Evolutionary conservation across 1,284 basidiomycete species (phyloP).

Genomic region (Pyrrhoderma lamaoense): DNA sequence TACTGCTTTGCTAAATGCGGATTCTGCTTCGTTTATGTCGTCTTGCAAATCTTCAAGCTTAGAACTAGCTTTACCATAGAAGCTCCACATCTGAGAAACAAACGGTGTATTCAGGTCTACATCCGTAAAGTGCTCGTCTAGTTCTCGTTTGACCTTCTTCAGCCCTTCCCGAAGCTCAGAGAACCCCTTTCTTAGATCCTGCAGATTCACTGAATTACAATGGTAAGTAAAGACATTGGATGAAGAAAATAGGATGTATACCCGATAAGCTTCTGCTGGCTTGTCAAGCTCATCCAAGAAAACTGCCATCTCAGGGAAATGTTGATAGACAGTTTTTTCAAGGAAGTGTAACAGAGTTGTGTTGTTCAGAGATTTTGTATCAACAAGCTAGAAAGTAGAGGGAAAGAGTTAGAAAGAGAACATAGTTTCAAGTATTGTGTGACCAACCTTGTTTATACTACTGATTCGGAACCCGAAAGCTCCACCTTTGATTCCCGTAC

Average conservation of each 20-base stretch:
- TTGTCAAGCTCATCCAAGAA: slow-evolving; percentile 88
- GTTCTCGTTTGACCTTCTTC: slow-evolving; percentile 67
- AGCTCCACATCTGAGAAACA: slow-evolving; percentile 85
- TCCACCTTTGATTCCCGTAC: slow-evolving; percentile 92
- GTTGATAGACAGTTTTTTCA: slow-evolving; percentile 81
- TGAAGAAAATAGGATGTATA: slow-evolving; percentile 29
- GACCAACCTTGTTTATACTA: slow-evolving; percentile 98
- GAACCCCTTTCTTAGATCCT: slow-evolving; percentile 70
- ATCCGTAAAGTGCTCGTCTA: slow-evolving; percentile 73
- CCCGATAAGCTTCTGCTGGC: slow-evolving; percentile 92
- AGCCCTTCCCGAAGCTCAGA: slow-evolving; percentile 73
- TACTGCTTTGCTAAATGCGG: slow-evolving; percentile 74
- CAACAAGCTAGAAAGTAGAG: slow-evolving; percentile 76
- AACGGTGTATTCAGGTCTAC: slow-evolving; percentile 69
- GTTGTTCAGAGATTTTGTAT: slow-evolving; percentile 93
- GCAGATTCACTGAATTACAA: slow-evolving; percentile 54
- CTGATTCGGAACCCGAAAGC: slow-evolving; percentile 97
- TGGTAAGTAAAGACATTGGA: neutral
- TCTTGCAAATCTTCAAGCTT: slow-evolving; percentile 79
- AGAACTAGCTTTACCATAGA: slow-evolving; percentile 65
- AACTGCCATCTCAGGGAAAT: slow-evolving; percentile 83
- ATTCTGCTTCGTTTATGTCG: slow-evolving; percentile 77
- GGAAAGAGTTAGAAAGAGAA: slow-evolving; percentile 1
- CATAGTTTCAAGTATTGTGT: neutral
- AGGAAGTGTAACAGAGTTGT: slow-evolving; percentile 94